Evolutionary conservation across 768 basidiomycete species (phyloP).

Genomic region (Pseudohyphozyma bogoriensis): DNA sequence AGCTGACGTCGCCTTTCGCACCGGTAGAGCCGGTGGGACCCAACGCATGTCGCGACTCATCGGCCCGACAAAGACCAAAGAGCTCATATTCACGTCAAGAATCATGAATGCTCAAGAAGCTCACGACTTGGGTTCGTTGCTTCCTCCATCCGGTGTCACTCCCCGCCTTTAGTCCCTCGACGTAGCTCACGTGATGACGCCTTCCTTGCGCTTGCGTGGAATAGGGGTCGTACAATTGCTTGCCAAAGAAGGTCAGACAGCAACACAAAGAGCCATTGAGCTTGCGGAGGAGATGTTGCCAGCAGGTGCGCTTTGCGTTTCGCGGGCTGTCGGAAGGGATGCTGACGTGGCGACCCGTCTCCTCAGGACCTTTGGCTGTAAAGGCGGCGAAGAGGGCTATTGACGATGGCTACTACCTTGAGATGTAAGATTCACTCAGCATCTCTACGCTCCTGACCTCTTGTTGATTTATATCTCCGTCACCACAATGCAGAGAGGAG

Average conservation of each 20-base stretch:
- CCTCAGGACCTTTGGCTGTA: conserved; percentile 24
- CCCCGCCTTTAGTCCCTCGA: neutral
- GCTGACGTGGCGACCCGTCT: neutral
- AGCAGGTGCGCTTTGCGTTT: neutral
- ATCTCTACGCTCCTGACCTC: neutral
- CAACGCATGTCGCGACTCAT: conserved; percentile 69
- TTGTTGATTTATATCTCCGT: too few species aligned
- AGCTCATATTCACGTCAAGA: conserved; percentile 72
- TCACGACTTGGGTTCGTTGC: conserved; percentile 52
- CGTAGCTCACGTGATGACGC: too few species aligned
- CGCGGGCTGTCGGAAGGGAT: too few species aligned
- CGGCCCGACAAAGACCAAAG: conserved; percentile 70
- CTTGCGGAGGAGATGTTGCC: conserved; percentile 5
- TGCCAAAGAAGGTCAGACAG: conserved; percentile 1
- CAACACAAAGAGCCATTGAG: conserved; percentile 11
- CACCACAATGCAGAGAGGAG: conserved; percentile 29
- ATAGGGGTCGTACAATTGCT: conserved; percentile 24
- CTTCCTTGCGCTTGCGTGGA: too few species aligned
- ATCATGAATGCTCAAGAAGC: conserved; percentile 59
- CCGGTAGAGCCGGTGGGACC: conserved; percentile 60
- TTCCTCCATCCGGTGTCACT: neutral
- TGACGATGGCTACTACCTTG: conserved; percentile 8
- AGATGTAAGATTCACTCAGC: conserved; percentile 2
- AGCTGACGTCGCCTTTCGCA: neutral
- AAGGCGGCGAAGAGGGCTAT: conserved; percentile 25